Evolutionary conservation across 164 flowering plant genomes (phyloP), one percentile per base, ranked within the genome.

Genomic region (Umbellularia californica): DNA sequence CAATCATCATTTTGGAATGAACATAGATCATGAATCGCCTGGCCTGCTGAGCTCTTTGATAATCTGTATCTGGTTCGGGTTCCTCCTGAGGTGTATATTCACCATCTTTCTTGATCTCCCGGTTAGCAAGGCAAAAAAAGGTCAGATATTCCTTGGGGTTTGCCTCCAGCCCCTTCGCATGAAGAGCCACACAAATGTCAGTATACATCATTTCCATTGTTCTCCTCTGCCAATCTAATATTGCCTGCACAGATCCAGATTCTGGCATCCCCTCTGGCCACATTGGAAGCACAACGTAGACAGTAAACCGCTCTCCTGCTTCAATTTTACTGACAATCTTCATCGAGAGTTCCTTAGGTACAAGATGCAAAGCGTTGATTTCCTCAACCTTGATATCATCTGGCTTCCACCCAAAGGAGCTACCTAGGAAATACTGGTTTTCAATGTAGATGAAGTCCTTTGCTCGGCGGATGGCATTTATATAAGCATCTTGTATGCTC

Each of bases 1-100:
- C 92, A n/a, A 91, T 91, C 93, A 91, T 90, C 90, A 86, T 84
- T 79, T 90, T 90, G 68, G 92, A 74, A 72, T 90, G 95, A 20
- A 90, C 91, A 72, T 90, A 90, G 73, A 90, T 89, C 95, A 90
- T 90, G 79, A 84, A 86, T 50, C 95, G 84, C 71, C 95, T 80
- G 11, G 88, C 76, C 60, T 81, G 77, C 77, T 89, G 95, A 77
- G 90, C 88, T 80, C 86, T 78, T 25, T 62, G 50, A 64, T 91
- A 88, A 77, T 88, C 87, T 9, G 87, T 77, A 65, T 83, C 79
- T 1, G 81, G 79, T 27, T 87, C 89, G 24, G 95, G 95, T 70
- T 71, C 70, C 78, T 89, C 86, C 33, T 83, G 20, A 22, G 94
- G 90, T 47, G 51, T 52, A 75, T 84, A 88, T 30, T 90, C 94